Base-by-base conservation (phyloP, 2,329 filamentous ascomycete genomes). In the Fusarium armeniacum region DNA sequence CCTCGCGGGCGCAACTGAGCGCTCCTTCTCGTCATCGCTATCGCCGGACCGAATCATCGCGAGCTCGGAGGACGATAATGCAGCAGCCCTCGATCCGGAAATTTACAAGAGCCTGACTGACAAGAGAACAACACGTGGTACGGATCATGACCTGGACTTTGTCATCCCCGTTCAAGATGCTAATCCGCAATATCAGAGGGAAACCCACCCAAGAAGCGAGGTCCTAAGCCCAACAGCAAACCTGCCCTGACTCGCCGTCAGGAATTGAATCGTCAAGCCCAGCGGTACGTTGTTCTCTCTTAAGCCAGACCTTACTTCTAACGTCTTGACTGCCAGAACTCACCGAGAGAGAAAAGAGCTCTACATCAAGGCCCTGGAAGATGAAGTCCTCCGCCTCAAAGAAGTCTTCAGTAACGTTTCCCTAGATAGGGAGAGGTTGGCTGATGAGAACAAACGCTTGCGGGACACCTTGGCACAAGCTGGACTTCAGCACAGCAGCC, bases 281-380 rank as follows among this genome's bases (percentile, higher is more conserved):
- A 98, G 81, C 91, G 94, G 94, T 97, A 88, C 73, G 81, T 66
- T 41, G 22, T 18, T 9, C 24, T 13, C 33, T 16, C 30, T 35
- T 11, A 38, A 20, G 18, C 18, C 15, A 57, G n/a, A 38, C n/a
- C 32, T 43, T 41, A 12, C 38, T 30, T 44, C 61, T 68, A 57
- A 43, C 40, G 12, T 40, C 30, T 56, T 26, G n/a, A 35, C n/a
- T 41, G 2, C 13, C 55, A 97, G 96, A 77, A 98, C 96, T 20
- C 96, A 99, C 80, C 93, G 96, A 58, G 96, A 98, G 82, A 90
- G 96, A 72, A 98, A 98, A 79, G 96, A 98, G 81, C 87, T 94
- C 74, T 98, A 98, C 79, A 97, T 98, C 83, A 97, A 97, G 79
- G 90, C 92, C 13, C 87, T 98, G 18, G 96, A 99, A 80, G 91